Conservation (phyloP, 2,329 filamentous ascomycete species). For the Amphichorda felina region DNA sequence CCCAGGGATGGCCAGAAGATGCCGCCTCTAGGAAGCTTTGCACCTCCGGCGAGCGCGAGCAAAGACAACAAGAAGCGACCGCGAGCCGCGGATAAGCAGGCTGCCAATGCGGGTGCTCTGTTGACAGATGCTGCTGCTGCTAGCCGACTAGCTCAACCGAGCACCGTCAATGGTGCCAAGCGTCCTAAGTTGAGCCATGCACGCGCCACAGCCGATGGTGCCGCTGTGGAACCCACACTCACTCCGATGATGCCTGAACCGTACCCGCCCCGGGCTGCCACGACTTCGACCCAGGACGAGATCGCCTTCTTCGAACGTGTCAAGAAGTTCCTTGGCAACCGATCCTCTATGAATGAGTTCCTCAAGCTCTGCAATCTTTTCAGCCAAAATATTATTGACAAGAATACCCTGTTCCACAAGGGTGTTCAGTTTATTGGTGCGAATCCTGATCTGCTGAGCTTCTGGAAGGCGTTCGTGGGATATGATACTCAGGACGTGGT, state of each 20-base stretch:
- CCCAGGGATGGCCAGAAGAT: conserved; percentile 60
- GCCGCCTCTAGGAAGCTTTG: conserved; percentile 91
- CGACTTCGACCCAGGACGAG: conserved; percentile 72
- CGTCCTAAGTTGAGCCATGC: conserved; percentile 65
- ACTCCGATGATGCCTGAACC: conserved; percentile 83
- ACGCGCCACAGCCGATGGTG: conserved; percentile 44
- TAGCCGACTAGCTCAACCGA: conserved; percentile 16
- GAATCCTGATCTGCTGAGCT: conserved; percentile 78
- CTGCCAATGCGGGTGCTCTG: conserved; percentile 33
- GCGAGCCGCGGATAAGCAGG: conserved; percentile 43
- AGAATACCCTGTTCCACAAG: conserved; percentile 69
- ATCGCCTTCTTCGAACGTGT: conserved; percentile 90
- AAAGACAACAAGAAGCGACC: conserved; percentile 89
- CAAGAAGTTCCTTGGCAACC: conserved; percentile 92
- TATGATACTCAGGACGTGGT: conserved; percentile 66
- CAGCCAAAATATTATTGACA: conserved; percentile 84
- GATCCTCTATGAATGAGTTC: conserved; percentile 89
- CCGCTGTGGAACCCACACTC: conserved; percentile 66
- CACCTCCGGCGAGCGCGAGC: conserved; percentile 64
- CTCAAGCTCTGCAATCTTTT: conserved; percentile 94
- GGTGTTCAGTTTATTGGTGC: conserved; percentile 77
- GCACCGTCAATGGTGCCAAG: conserved; percentile 35
- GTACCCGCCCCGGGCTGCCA: conserved; percentile 61
- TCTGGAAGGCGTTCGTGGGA: conserved; percentile 75
- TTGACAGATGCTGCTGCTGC: conserved; percentile 29